Percentiles rank a stretch among this genome's conserved stretches.
phyloP scores from a whole-genome alignment of 2,329 filamentous ascomycete species.

The Pezicula neosporulosa region DNA sequence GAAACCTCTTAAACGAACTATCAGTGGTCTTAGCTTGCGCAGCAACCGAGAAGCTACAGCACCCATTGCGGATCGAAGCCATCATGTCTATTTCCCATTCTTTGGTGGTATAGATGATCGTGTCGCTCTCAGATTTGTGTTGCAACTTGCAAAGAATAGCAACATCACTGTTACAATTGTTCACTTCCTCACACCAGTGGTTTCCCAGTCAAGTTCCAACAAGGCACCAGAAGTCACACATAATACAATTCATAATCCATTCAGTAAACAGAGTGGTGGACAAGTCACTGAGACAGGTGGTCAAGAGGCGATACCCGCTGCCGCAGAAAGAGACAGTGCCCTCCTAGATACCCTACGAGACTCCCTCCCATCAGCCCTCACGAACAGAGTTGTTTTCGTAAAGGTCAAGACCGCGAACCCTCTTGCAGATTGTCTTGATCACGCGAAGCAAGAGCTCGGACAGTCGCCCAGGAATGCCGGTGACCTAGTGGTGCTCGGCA shows the following conservation, averaged over 20 bases:
- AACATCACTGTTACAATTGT: constrained; percentile 76
- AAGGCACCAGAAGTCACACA: constrained; percentile 13
- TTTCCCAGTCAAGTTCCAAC: constrained; percentile 7
- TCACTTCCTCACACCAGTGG: constrained; percentile 42
- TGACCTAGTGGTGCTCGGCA: constrained; percentile 67
- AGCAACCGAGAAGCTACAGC: constrained; percentile 54
- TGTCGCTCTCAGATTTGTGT: constrained; percentile 72
- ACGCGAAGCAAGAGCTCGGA: constrained; percentile 57
- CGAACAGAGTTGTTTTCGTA: constrained; percentile 54
- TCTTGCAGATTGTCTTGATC: constrained; percentile 38
- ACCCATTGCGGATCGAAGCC: constrained; percentile 63
- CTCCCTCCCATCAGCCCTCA: constrained; percentile 48
- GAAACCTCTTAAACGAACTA: constrained; percentile 36
- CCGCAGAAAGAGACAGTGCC: constrained; percentile 28
- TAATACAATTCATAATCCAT: background rate
- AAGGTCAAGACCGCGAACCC: constrained; percentile 40
- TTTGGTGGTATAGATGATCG: constrained; percentile 82
- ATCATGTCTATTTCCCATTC: constrained; percentile 85
- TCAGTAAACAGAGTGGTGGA: background rate
- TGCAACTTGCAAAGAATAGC: constrained; percentile 79
- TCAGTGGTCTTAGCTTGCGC: constrained; percentile 57
- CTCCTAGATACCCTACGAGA: constrained; percentile 57
- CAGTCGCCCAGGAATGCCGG: constrained; percentile 62
- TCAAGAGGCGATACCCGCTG: constrained; percentile 18
- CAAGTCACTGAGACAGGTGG: constrained; percentile 14